Conservation (phyloP, 2,329 filamentous ascomycete genomes). For the Pseudogymnoascus verrucosus region DNA sequence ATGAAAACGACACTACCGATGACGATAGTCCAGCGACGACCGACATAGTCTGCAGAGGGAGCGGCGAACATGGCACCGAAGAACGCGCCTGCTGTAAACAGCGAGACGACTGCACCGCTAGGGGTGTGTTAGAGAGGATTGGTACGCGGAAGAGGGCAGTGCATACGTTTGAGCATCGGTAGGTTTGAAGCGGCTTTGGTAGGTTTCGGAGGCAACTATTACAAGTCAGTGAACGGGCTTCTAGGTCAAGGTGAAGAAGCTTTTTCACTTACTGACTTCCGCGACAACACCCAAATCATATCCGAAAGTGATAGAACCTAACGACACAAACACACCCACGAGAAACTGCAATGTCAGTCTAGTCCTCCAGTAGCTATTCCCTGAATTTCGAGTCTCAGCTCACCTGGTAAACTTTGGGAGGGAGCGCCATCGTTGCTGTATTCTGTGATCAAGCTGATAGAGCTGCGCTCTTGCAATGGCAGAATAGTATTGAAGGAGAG, state of each 20-base stretch:
- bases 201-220: slow-evolving; percentile 39
- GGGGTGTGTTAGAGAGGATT: background rate
- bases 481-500: background rate
- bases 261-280: slow-evolving; percentile 29
- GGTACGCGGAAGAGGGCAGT: background rate
- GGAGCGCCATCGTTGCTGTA: slow-evolving; percentile 33
- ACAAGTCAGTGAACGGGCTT: background rate
- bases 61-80: slow-evolving; percentile 64
- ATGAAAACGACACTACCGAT: slow-evolving; percentile 64
- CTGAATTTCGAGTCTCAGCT: background rate
- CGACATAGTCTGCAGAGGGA: slow-evolving; percentile 58
- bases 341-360: slow-evolving; percentile 35
- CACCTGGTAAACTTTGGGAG: slow-evolving; percentile 35
- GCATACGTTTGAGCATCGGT: slow-evolving; percentile 12
- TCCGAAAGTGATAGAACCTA: slow-evolving; percentile 47
- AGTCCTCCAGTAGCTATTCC: background rate
- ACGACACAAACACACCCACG: slow-evolving; percentile 46
- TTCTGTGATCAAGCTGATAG: background rate
- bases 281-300: slow-evolving; percentile 49
- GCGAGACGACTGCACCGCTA: slow-evolving; percentile 63
- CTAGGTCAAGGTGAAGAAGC: background rate
- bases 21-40: slow-evolving; percentile 64
- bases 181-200: slow-evolving; percentile 31
- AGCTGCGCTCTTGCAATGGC: background rate
- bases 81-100: slow-evolving; percentile 60